These are phyloP conservation scores for Nakazawaea wyomingensis DNA, from an alignment of 805 yeast genomes.

Conservation along the genomic window DNA sequence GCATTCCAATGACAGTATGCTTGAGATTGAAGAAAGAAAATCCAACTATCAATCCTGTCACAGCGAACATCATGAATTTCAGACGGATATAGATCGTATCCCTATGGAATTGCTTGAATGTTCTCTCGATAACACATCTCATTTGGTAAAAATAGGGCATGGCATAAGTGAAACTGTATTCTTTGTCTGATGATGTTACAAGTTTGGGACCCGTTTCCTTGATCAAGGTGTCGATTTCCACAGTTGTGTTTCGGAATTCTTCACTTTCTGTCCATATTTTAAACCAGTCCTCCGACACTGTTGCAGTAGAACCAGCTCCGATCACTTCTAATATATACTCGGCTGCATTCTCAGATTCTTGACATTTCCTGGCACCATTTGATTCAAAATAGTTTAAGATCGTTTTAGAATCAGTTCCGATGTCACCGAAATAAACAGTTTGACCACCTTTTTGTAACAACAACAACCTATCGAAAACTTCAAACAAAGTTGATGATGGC, in stretches of 20 bases:
- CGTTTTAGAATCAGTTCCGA: constrained; percentile 57
- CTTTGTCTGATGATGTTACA: not conserved
- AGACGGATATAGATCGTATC: constrained; percentile 44
- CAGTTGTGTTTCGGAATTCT: not conserved
- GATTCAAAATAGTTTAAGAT: constrained; percentile 61
- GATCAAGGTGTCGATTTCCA: not conserved
- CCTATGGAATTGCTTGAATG: constrained; percentile 39
- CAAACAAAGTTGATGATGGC: constrained; percentile 66
- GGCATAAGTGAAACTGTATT: not conserved
- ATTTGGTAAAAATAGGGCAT: constrained; percentile 29
- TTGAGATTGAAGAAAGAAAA: constrained; percentile 57
- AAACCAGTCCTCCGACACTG: not conserved
- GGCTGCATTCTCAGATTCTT: constrained; percentile 25
- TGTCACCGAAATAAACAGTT: constrained; percentile 79
- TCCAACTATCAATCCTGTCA: constrained; percentile 46
- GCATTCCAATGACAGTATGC: constrained; percentile 47
- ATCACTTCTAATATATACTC: constrained; percentile 27
- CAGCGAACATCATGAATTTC: constrained; percentile 37
- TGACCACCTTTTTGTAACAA: constrained; percentile 71
- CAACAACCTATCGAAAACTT: constrained; percentile 62
- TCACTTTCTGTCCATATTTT: not conserved
- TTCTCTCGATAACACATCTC: constrained; percentile 31
- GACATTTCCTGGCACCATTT: constrained; percentile 63
- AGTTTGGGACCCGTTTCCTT: not conserved
- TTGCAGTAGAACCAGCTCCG: not conserved